These are phyloP conservation scores for Trichophyton rubrum DNA, from an alignment of 2,329 filamentous ascomycete species.

Conservation along the genomic window DNA sequence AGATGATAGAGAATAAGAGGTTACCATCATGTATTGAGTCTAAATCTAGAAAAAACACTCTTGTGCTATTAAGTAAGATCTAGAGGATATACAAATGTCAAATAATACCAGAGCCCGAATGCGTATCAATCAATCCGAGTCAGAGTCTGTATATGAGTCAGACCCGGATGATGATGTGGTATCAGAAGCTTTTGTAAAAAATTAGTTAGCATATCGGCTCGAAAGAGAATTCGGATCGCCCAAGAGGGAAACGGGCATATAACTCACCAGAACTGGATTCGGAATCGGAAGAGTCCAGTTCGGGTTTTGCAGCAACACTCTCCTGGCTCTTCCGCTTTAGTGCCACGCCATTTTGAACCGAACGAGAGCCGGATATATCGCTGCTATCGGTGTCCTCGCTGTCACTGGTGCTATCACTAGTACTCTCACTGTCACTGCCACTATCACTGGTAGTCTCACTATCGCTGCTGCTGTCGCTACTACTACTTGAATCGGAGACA, in stretches of 20 bases:
- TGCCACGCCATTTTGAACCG: not conserved
- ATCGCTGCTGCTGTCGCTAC: conserved; percentile 24
- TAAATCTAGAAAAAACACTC: not conserved
- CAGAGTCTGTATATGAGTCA: conserved; percentile 7
- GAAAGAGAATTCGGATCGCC: no score
- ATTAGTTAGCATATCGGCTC: not conserved
- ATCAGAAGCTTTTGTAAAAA: not conserved
- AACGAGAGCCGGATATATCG: not conserved
- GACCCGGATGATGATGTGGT: conserved; percentile 6
- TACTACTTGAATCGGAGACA: conserved; percentile 32
- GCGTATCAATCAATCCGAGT: not conserved
- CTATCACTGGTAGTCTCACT: conserved; percentile 15
- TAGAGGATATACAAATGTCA: not conserved
- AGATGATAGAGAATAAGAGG: not conserved
- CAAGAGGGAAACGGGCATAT: no score
- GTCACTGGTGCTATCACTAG: conserved; percentile 5
- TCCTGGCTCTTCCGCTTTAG: not conserved
- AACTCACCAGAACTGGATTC: not conserved
- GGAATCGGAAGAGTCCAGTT: not conserved
- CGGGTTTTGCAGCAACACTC: not conserved
- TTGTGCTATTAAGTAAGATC: not conserved
- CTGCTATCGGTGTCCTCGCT: not conserved
- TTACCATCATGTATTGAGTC: not conserved
- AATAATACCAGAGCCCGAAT: not conserved
- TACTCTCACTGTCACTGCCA: conserved; percentile 18